phyloP scores from a whole-genome alignment of 2,329 filamentous ascomycete genomes.

The Penicillium sclerotigenum region DNA sequence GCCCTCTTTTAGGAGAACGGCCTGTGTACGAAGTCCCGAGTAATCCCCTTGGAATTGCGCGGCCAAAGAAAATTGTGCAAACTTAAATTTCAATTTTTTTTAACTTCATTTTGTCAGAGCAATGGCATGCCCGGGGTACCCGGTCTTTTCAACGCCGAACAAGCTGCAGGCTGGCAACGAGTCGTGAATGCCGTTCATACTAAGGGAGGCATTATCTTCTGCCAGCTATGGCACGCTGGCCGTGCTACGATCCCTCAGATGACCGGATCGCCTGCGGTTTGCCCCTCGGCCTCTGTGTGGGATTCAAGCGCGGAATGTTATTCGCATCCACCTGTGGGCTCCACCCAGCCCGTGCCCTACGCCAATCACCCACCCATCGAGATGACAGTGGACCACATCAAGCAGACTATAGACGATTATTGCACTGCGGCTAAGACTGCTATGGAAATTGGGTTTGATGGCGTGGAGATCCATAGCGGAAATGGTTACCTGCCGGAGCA shows the following conservation, averaged over 20 bases:
- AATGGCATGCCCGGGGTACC: slow-evolving; percentile 40
- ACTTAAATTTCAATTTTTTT: background rate
- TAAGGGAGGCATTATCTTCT: slow-evolving; percentile 49
- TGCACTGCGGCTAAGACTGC: slow-evolving; percentile 49
- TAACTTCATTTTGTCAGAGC: slow-evolving; percentile 23
- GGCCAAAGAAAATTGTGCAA: background rate
- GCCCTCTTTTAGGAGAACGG: background rate
- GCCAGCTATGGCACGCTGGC: slow-evolving; percentile 46
- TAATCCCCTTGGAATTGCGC: background rate
- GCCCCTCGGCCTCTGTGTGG: slow-evolving; percentile 46
- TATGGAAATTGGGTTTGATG: slow-evolving; percentile 55
- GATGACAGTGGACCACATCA: slow-evolving; percentile 47
- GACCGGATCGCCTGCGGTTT: slow-evolving; percentile 39
- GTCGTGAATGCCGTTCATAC: slow-evolving; percentile 52
- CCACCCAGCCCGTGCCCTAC: slow-evolving; percentile 38
- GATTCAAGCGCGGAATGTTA: slow-evolving; percentile 45
- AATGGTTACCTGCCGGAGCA: slow-evolving; percentile 55
- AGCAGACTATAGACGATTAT: slow-evolving; percentile 45
- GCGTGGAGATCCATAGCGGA: slow-evolving; percentile 50
- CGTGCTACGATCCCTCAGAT: slow-evolving; percentile 45
- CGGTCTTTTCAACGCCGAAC: slow-evolving; percentile 36
- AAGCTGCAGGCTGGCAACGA: slow-evolving; percentile 51
- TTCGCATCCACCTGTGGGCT: slow-evolving; percentile 39
- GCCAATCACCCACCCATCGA: slow-evolving; percentile 45
- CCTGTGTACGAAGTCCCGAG: background rate